Conservation (phyloP, 306 rosid genomes). For the Alnus glutinosa region DNA sequence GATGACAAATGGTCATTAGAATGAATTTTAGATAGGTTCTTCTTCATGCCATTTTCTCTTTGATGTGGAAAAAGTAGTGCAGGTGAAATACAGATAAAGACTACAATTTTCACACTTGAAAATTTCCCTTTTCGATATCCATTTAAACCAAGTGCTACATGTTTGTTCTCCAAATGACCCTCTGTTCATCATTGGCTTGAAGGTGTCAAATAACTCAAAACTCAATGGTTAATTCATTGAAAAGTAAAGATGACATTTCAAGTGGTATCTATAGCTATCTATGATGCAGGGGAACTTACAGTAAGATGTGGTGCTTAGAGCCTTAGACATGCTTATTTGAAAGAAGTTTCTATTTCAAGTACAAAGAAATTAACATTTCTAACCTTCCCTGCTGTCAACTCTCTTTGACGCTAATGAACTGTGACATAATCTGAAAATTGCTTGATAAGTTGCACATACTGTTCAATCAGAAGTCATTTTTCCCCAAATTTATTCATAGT, state of each 20-base stretch:
- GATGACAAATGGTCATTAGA: neutral
- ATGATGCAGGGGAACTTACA: neutral
- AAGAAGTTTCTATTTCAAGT: neutral
- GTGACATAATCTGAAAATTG: conserved; percentile 1
- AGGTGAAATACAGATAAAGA: neutral
- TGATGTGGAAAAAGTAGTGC: neutral
- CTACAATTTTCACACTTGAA: neutral
- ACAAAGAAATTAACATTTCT: neutral
- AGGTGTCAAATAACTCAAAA: neutral
- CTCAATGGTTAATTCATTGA: neutral
- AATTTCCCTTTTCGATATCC: neutral
- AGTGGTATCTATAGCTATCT: neutral
- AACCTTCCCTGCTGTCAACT: neutral
- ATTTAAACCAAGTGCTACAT: neutral
- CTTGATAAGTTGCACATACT: neutral
- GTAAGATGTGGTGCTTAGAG: neutral
- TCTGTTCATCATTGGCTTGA: neutral
- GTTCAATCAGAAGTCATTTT: neutral
- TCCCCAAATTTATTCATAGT: neutral
- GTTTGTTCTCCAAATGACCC: neutral
- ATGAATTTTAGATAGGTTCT: neutral
- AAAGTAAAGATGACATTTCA: neutral
- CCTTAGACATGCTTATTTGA: conserved; percentile 1
- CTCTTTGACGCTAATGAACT: neutral
- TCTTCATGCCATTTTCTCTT: neutral